Base-by-base conservation (phyloP, 2,329 filamentous ascomycete genomes). In the Venturia effusa region DNA sequence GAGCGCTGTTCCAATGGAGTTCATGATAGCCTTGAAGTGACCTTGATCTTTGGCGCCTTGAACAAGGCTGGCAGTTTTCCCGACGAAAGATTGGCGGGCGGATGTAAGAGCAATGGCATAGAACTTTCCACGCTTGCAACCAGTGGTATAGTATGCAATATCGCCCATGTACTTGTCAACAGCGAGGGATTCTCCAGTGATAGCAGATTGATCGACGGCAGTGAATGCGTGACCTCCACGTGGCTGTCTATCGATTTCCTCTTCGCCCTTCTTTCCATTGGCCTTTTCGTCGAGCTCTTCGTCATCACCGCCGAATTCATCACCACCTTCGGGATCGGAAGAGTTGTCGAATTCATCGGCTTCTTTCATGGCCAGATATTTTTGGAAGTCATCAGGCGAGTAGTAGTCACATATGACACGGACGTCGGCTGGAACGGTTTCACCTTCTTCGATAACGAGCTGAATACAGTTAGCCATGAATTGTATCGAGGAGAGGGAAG, bases 1-100 rank as follows among this genome's bases (percentile, higher is more conserved):
- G 64, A 91, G 81, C 66, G 85, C 79, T 62, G 87, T 89, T 77
- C 88, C 88, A 72, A 91, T 90, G 73, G 84, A 87, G 83, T 90
- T 87, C 88, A 90, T 90, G 80, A 90, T 88, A 68, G 87, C 87
- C 80, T 91, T 90, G 84, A 89, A 89, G 77, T 89, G 87, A 78
- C 88, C 88, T 72, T 86, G 83, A 75, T 90, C 88, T 77, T 89
- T 81, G 68, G 88, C 88, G 68, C 87, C 88, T 78, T 89, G 84
- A 61, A 90, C 88, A 61, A 90, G 81, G 69, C 84, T 83, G 67
- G 88, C 88, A 69, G 88, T 90, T 75, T 84, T 85, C 78, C 88
- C 88, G 74, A 90, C 88, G 79, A 90, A 91, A 65, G 88, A 90
- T 77, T 84, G 82, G 73, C 82, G 84, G 64, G 88, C 88, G 67